These are phyloP conservation scores for Dothideomycetidae sp. DNA, from an alignment of 2,329 filamentous ascomycete genomes.

Conservation along the genomic window DNA sequence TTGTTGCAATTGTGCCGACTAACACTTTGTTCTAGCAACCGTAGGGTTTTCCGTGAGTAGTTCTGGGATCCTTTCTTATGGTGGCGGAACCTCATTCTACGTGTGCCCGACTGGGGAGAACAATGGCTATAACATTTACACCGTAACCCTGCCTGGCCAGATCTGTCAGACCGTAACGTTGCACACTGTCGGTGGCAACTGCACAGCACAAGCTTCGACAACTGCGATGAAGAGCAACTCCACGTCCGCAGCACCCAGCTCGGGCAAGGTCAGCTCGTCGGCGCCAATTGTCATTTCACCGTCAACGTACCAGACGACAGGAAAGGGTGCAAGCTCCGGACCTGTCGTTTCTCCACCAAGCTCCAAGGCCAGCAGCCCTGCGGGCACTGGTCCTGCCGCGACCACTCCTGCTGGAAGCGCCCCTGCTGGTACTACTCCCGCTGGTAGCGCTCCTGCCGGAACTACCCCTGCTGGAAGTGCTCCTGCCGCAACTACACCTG, in stretches of 20 bases:
- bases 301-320: too few relatives aligned
- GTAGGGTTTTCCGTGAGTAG: slow-evolving; percentile 42
- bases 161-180: slow-evolving; percentile 13
- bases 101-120: slow-evolving; percentile 42
- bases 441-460: too few relatives aligned
- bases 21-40: slow-evolving; percentile 18
- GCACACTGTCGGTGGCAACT: slow-evolving; percentile 13
- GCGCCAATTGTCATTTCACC: not conserved
- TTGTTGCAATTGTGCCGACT: not conserved
- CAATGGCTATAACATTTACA: slow-evolving; percentile 32
- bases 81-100: slow-evolving; percentile 39
- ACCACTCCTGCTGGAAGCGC: too few relatives aligned
- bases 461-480: too few relatives aligned
- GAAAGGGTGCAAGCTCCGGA: too few relatives aligned
- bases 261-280: too few relatives aligned
- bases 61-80: slow-evolving; percentile 37
- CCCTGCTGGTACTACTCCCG: too few relatives aligned
- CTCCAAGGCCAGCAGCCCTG: slow-evolving; percentile 6
- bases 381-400: too few relatives aligned
- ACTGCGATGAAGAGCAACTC: too few relatives aligned
- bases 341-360: slow-evolving; percentile 2
- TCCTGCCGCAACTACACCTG: too few relatives aligned
- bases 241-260: too few relatives aligned
- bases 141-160: slow-evolving; percentile 13
- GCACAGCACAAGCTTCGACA: too few relatives aligned